Conservation (phyloP, 371 early-diverging fungal species). For the Mortierella sp. region DNA sequence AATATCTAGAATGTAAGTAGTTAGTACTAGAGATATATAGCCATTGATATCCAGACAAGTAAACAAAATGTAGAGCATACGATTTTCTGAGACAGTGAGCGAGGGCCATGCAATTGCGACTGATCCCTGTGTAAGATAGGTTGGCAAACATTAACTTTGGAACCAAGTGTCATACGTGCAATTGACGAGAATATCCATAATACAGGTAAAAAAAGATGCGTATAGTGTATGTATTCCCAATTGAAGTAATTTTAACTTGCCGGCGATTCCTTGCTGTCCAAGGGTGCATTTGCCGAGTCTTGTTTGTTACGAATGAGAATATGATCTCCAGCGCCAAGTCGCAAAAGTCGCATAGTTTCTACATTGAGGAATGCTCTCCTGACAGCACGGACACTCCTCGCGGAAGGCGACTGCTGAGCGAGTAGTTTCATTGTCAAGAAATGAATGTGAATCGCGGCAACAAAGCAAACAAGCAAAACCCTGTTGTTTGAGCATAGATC, state of each 20-base stretch:
- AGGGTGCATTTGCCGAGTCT: neutral
- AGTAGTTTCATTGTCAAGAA: constrained; percentile 37
- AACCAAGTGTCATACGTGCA: neutral
- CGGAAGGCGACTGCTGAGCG: constrained; percentile 53
- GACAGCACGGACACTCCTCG: constrained; percentile 55
- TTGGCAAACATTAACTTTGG: neutral
- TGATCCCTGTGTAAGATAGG: constrained; percentile 34
- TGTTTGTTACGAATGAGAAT: constrained; percentile 54
- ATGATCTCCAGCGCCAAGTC: constrained; percentile 67
- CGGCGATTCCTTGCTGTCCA: constrained; percentile 17
- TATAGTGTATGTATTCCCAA: too few species aligned
- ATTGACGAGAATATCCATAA: neutral
- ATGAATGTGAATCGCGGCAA: neutral
- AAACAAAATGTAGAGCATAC: constrained; percentile 25
- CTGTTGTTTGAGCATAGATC: too few species aligned
- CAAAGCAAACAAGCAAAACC: neutral
- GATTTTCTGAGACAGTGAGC: constrained; percentile 52
- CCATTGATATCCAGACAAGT: neutral
- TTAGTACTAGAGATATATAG: neutral
- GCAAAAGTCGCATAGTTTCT: constrained; percentile 61
- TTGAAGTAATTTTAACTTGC: constrained; percentile 9
- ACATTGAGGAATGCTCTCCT: constrained; percentile 61
- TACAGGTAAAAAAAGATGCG: too few species aligned
- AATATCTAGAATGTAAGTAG: constrained; percentile 37
- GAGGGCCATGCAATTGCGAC: constrained; percentile 66